Conservation (phyloP, 2,329 filamentous ascomycete genomes). For the Elsinoe arachidis region DNA sequence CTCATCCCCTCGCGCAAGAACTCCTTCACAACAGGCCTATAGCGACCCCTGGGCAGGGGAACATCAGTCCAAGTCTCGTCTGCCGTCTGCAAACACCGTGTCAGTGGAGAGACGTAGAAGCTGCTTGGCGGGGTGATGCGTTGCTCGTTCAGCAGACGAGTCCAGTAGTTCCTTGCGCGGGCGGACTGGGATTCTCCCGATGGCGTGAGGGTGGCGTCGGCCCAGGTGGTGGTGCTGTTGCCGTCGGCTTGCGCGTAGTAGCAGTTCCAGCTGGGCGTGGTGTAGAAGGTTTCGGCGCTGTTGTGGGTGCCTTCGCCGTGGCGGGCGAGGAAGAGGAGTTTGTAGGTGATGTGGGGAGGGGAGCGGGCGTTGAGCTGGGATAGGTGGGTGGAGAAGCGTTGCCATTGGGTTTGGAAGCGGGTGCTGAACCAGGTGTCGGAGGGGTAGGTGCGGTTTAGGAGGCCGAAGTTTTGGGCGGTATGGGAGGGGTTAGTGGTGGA, state of each 20-base stretch:
- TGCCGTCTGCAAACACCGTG: constrained; percentile 55
- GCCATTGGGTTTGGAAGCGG: constrained; percentile 51
- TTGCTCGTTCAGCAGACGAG: constrained; percentile 41
- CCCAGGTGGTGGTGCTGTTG: constrained; percentile 55
- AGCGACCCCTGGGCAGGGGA: constrained; percentile 44
- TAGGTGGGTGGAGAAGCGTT: constrained; percentile 54
- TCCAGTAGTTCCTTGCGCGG: constrained; percentile 53
- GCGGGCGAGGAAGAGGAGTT: constrained; percentile 59
- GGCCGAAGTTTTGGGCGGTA: constrained; percentile 55
- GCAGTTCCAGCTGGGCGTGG: constrained; percentile 58
- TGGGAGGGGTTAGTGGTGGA: constrained; percentile 23
- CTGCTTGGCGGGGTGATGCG: constrained; percentile 53
- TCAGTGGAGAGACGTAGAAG: constrained; percentile 58
- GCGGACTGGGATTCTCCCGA: constrained; percentile 50
- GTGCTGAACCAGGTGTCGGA: constrained; percentile 39
- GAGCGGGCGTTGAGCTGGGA: constrained; percentile 45
- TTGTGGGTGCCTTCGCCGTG: constrained; percentile 62
- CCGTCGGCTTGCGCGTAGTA: constrained; percentile 59
- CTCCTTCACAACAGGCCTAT: constrained; percentile 56
- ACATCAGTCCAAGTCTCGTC: constrained; percentile 53
- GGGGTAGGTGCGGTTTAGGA: constrained; percentile 54
- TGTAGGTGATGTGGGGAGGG: constrained; percentile 51
- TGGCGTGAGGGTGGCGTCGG: constrained; percentile 54
- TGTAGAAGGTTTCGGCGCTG: constrained; percentile 57
- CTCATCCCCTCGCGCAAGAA: constrained; percentile 56